These are phyloP conservation scores for Lupinus albus DNA, from an alignment of 306 rosid species.

Conservation along the genomic window DNA sequence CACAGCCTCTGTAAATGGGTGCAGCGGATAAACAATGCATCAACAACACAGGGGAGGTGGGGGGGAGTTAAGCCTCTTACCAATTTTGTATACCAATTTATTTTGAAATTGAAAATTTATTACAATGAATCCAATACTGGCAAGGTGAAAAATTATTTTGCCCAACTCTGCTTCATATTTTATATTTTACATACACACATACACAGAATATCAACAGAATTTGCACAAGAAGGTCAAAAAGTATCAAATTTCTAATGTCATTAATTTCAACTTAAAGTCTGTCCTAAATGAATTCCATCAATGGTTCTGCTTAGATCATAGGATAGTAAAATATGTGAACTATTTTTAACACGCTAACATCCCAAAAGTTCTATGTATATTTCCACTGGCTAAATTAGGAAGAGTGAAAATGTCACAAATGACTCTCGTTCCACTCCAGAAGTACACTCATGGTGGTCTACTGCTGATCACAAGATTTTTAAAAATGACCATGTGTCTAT, in stretches of 20 bases:
- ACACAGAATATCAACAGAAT: conserved; percentile 2
- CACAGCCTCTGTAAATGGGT: conserved; percentile 76
- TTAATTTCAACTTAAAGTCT: conserved; percentile 11
- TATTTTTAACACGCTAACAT: no score
- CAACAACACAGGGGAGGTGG: conserved; percentile 18
- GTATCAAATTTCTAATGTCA: conserved; percentile 20
- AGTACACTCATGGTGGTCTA: conserved; percentile 12
- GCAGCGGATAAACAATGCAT: conserved; percentile 33
- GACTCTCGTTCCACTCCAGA: conserved; percentile 6
- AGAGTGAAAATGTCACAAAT: not conserved
- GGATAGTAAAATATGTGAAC: not conserved
- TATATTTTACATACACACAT: not conserved
- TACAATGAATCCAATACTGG: not conserved
- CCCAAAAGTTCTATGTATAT: not conserved
- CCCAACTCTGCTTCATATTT: conserved; percentile 20
- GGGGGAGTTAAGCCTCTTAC: not conserved
- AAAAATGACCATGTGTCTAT: not conserved
- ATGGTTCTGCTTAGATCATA: conserved; percentile 7
- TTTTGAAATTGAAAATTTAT: not conserved
- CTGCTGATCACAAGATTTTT: conserved; percentile 6
- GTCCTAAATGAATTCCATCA: conserved; percentile 20
- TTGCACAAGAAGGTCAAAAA: conserved; percentile 14
- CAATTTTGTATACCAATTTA: not conserved
- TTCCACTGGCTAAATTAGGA: conserved; percentile 14
- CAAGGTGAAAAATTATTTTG: conserved; percentile 17